Base-by-base conservation (phyloP, 2,329 filamentous ascomycete species). In the Fusarium torulosum region DNA sequence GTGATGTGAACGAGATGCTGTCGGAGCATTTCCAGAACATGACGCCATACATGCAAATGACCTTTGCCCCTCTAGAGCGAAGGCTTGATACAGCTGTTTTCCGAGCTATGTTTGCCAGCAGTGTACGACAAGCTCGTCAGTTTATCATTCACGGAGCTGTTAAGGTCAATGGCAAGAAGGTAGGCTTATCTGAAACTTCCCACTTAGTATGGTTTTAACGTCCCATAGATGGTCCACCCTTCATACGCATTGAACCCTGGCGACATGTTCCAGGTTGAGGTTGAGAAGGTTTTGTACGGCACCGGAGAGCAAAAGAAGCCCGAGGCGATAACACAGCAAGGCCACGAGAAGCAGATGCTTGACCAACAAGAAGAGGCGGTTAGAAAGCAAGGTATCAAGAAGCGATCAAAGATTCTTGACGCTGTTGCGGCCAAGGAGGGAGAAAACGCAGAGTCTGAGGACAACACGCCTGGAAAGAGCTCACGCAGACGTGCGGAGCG, bases 11-110 rank as follows among this genome's bases (percentile, higher is more conserved):
- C 25, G 57, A 72, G 40, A 70, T 77, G 55, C 63, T 79, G 38
- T 74, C 77, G 40, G 67, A 75, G 53, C 76, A 77, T n/a, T 75
- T 78, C 41, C 47, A 72, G 38, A 65, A 80, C 37, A 84, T 84
- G 75, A 96, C 91, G 31, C 96, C 96, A 9, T 98, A 97, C 77
- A 96, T 97, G 90, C 90, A 95, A 76, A 98, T 98, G 95, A 90
- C 91, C 4, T 99, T 92, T 82, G 93, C 93, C 59, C 96, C 96
- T 7, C 83, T 96, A 75, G 96, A 99, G 82, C 86, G 96, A 77
- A 88, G 96, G 74, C 81, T 99, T 63, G 96, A 99, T 76, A 94
- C 94, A n/a, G 94, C 96, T 72, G 89, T 99, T 65, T 98, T 96
- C 84, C 86, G 96, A 50, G 91, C 96, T 37, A 80, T 99, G 79